Evolutionary conservation across 306 rosid genomes (phyloP), one percentile per base, ranked within the genome.

Genomic region (Senna tora): DNA sequence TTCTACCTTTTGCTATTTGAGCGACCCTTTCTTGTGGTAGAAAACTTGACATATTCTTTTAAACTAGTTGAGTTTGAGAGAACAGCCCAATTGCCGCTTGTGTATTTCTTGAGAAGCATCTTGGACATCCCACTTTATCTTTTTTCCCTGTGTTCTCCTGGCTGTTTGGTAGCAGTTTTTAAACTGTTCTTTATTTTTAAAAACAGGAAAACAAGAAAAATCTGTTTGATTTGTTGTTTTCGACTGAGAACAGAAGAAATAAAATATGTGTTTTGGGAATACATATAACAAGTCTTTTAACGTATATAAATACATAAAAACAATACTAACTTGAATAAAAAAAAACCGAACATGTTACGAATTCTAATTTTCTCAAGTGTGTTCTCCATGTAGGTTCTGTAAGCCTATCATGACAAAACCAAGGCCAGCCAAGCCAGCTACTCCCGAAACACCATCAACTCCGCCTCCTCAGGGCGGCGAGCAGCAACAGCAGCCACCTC

Each of bases 391-490:
- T 73, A 89, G 96, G 86, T 83, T 85, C 53, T 87, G 98, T 61
- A 94, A 89, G 80, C 97, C 99, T 0, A 77, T 94, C 39, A 89
- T 94, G 99, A 89, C 57, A 1, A 94, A 89, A 81, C 97, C 96
- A 30, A 94, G 74, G 71, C 97, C 99, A 0, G 72, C 85, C 51
- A 92, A 89, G 81, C 90, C 93, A 16, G 84, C 87, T 39, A 62
- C 88, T 12, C 87, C 96, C 0, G 87, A 81, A 59, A 38, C 87
- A n/a, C 84, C 92, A 2, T 69, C 84, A 76, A 71, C 87, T 67
- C 87, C 83, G 13, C 58, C 82, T 38, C 73, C 89, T 45, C 80
- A 82, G 65, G 84, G 80, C 1, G 77, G 75, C 4, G 89, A 87
- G 81, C 65, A 58, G 77, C 75, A 65, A 49, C 75, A 59, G 15